phyloP scores from a whole-genome alignment of 139 green algal genomes.

The Chlamydomonas incerta region DNA sequence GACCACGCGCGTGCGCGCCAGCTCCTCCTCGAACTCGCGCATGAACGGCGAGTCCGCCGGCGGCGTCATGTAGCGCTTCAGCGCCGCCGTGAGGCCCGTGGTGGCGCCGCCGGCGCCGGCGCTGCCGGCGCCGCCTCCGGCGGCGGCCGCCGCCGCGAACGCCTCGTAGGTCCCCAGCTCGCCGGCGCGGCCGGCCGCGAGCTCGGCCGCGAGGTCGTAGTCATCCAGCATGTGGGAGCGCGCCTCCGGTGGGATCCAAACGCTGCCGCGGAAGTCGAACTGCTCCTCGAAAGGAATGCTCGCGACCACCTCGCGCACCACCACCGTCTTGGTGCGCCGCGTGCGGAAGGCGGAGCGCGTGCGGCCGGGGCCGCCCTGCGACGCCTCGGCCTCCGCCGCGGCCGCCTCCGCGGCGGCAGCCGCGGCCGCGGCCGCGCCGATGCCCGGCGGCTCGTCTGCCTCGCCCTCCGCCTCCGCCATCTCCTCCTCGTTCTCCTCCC shows the following conservation, averaged over 20 bases:
- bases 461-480: neutral
- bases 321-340: conserved; percentile 4
- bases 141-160: neutral
- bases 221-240: conserved; percentile 33
- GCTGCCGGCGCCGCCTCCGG: too few species aligned
- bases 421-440: too few species aligned
- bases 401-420: too few species aligned
- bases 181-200: conserved; percentile 1
- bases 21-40: conserved; percentile 34
- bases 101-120: too few species aligned
- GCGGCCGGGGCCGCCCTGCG: too few species aligned
- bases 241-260: conserved; percentile 30
- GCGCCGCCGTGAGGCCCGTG: too few species aligned
- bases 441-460: neutral
- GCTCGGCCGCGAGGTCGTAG: conserved; percentile 41
- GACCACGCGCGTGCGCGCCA: conserved; percentile 10
- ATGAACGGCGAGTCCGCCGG: conserved; percentile 5
- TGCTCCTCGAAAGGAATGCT: conserved; percentile 20
- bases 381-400: too few species aligned
- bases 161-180: neutral
- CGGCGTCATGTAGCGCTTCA: neutral
- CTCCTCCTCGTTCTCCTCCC: neutral
- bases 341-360: neutral
- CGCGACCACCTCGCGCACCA: neutral
- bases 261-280: conserved; percentile 29